Base-by-base conservation (phyloP, 805 yeast genomes). In the Blastobotrys americana region DNA sequence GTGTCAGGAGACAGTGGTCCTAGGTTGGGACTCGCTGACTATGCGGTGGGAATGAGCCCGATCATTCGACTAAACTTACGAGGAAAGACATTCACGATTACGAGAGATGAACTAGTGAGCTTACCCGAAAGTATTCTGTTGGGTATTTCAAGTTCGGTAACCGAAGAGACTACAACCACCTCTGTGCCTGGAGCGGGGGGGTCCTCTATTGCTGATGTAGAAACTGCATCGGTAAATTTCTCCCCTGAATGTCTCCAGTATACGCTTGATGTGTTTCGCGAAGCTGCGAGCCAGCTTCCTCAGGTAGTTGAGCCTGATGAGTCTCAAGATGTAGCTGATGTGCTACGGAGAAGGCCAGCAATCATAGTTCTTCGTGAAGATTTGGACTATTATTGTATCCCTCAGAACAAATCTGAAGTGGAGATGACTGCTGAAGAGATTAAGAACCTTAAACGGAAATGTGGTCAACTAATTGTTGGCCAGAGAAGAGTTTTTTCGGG, bases 301-400 rank as follows among this genome's bases (percentile, higher is more conserved):
- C 45, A 37, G 3, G 21, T 28, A 8, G n/a, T 34, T n/a, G 39
- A 37, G 36, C 39, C 34, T 44, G 43, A 43, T 3, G 51, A 44
- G 3, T n/a, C 45, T 23, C 66, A 60, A 43, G 54, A 41, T 21
- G 16, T 33, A 21, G 21, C 34, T 5, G 15, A 20, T 36, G 17
- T 16, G 16, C 6, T 13, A 17, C 46, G 16, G 44, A 33, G 20
- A 19, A 28, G 48, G 53, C 98, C 97, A 0, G 82, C 96, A 0
- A 81, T 93, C 37, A 87, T 93, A 45, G 96, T 90, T 3, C 70
- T 93, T 44, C 72, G 97, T 50, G 98, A 93, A 62, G 98, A 93
- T 64, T 72, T 93, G 53, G 98, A 93, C 60, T 93, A 77, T 65
- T 93, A 89, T 63, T 85, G 94, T 51, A 80, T 93, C 15, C 94